These are phyloP conservation scores for Mortierella polycephala DNA, from an alignment of 371 early-diverging fungal genomes.

Conservation along the genomic window DNA sequence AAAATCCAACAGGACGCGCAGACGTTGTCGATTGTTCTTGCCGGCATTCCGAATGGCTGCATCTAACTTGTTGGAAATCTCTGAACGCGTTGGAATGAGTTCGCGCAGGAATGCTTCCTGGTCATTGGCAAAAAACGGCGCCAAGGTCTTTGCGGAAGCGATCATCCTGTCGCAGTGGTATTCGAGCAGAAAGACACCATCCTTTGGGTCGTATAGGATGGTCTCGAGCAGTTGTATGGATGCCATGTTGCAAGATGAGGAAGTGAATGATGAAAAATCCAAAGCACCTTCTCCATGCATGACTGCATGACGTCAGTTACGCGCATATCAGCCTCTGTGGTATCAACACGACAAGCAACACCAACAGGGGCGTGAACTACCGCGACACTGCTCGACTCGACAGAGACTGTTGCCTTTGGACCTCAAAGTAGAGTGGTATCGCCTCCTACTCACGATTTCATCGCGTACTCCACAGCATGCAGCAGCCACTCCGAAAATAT, in stretches of 20 bases:
- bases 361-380: too few species aligned
- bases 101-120: constrained; percentile 54
- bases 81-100: constrained; percentile 51
- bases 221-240: constrained; percentile 63
- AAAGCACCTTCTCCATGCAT: too few species aligned
- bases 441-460: too few species aligned
- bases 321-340: too few species aligned
- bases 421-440: too few species aligned
- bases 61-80: constrained; percentile 45
- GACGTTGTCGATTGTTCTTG: constrained; percentile 51
- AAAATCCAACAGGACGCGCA: constrained; percentile 59
- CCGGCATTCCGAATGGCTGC: constrained; percentile 45
- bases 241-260: constrained; percentile 14
- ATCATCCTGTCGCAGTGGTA: constrained; percentile 52
- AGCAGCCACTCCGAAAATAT: too few species aligned
- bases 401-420: too few species aligned
- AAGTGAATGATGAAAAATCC: not conserved
- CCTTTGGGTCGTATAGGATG: constrained; percentile 63
- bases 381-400: too few species aligned
- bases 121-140: constrained; percentile 21
- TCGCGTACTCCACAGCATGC: too few species aligned
- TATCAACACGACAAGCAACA: too few species aligned
- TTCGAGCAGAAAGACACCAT: constrained; percentile 42
- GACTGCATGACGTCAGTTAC: too few species aligned
- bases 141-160: constrained; percentile 39